phyloP scores from a whole-genome alignment of 768 basidiomycete genomes.

The Kwoniella sp. region DNA sequence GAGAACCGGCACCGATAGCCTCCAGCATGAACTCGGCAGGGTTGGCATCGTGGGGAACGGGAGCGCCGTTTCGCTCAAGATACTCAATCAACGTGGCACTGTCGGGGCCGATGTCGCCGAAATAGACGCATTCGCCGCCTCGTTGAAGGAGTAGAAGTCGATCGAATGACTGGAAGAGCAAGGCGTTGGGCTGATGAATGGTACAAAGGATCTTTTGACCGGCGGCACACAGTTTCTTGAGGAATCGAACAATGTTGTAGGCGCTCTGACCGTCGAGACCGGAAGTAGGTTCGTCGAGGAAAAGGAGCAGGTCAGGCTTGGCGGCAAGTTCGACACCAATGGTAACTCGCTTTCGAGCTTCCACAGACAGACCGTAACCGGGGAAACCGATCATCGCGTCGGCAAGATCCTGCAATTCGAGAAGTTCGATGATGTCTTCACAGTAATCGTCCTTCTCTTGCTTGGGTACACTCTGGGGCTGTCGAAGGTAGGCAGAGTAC shows the following conservation, averaged over 20 bases:
- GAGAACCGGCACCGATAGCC: constrained; percentile 64
- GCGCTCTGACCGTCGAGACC: constrained; percentile 63
- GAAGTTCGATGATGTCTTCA: constrained; percentile 73
- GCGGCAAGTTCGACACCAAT: constrained; percentile 87
- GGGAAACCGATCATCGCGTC: constrained; percentile 72
- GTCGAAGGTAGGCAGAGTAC: constrained; percentile 78
- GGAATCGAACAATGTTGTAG: constrained; percentile 62
- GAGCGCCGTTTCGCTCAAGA: constrained; percentile 71
- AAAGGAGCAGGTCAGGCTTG: constrained; percentile 78
- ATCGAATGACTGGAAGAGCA: constrained; percentile 82
- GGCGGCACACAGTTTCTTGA: constrained; percentile 72
- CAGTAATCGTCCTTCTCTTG: constrained; percentile 75
- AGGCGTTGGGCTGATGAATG: constrained; percentile 82
- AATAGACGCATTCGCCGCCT: constrained; percentile 77
- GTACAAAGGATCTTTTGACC: constrained; percentile 93
- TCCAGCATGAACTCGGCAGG: constrained; percentile 68
- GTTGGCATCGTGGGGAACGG: constrained; percentile 70
- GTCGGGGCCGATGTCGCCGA: constrained; percentile 64
- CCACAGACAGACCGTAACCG: constrained; percentile 64
- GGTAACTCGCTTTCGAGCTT: constrained; percentile 77
- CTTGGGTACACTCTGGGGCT: constrained; percentile 67
- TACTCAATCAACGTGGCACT: constrained; percentile 69
- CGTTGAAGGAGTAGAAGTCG: constrained; percentile 72
- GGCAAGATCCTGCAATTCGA: constrained; percentile 79
- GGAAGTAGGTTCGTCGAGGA: constrained; percentile 86